These are phyloP conservation scores for Myxozyma neglecta DNA, from an alignment of 805 yeast genomes.

Conservation along the genomic window DNA sequence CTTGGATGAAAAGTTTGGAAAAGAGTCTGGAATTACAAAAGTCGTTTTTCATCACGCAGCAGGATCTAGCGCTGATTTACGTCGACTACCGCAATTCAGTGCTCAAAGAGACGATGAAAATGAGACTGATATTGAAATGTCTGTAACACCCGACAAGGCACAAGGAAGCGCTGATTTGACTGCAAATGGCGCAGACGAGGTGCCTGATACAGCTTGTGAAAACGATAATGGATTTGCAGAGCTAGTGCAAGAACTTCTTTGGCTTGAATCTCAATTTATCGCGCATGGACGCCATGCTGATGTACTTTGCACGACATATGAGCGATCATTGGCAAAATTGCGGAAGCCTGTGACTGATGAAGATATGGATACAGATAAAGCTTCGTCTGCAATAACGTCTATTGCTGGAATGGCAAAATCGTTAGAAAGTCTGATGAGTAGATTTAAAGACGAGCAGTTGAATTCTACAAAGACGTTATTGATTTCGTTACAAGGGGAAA, in stretches of 20 bases:
- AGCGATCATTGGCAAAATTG: background rate
- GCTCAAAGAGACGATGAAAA: background rate
- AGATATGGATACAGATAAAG: background rate
- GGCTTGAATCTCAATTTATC: constrained; percentile 18
- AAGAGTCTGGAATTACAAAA: background rate
- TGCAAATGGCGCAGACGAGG: no score
- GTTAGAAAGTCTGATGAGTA: no score
- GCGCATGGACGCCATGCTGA: constrained; percentile 15
- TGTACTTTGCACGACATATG: constrained; percentile 4
- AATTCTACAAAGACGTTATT: no score
- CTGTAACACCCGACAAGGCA: background rate
- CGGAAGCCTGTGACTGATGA: background rate
- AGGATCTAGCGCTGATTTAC: background rate
- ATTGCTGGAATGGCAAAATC: background rate
- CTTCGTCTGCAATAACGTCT: background rate
- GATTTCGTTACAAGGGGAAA: no score
- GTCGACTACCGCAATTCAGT: background rate
- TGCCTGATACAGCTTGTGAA: no score
- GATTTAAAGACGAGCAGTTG: no score
- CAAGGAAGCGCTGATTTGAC: no score
- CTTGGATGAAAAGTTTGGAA: background rate
- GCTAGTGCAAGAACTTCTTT: constrained; percentile 11
- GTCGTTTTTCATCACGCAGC: background rate
- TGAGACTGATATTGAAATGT: background rate
- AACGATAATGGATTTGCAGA: background rate